Conservation (phyloP, 2,329 filamentous ascomycete genomes). For the Chaetomiaceae sp. region DNA sequence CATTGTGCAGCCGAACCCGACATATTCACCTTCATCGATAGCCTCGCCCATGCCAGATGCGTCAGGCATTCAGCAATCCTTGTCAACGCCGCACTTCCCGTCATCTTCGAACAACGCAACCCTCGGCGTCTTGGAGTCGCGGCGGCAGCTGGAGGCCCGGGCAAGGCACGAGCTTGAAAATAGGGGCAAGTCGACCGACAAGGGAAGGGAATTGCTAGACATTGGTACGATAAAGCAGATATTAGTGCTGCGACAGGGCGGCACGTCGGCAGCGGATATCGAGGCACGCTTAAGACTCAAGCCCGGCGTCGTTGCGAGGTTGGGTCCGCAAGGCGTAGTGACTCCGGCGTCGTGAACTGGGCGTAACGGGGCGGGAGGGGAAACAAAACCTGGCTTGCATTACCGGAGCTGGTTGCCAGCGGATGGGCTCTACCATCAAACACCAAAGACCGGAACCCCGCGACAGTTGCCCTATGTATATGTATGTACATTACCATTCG, state of each 20-base stretch:
- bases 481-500: constrained; percentile 17
- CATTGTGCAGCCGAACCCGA: constrained; percentile 51
- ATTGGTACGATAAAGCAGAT: constrained; percentile 45
- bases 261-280: constrained; percentile 38
- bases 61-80: constrained; percentile 5
- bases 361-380: too few species aligned
- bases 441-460: background rate
- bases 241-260: constrained; percentile 41
- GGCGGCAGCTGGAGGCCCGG: constrained; percentile 40
- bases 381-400: constrained; percentile 6
- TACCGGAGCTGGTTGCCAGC: background rate
- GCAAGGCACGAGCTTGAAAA: constrained; percentile 44
- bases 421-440: background rate
- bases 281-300: constrained; percentile 45
- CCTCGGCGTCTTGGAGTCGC: constrained; percentile 46
- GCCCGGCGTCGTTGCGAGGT: constrained; percentile 40
- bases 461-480: constrained; percentile 1
- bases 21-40: constrained; percentile 49
- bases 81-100: constrained; percentile 14
- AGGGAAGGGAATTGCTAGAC: constrained; percentile 45
- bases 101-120: constrained; percentile 33
- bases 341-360: constrained; percentile 31
- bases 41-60: constrained; percentile 25
- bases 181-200: constrained; percentile 32
- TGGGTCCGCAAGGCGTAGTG: constrained; percentile 42